phyloP scores from a whole-genome alignment of 2,329 filamentous ascomycete genomes.

The Rasamsonia emersonii region DNA sequence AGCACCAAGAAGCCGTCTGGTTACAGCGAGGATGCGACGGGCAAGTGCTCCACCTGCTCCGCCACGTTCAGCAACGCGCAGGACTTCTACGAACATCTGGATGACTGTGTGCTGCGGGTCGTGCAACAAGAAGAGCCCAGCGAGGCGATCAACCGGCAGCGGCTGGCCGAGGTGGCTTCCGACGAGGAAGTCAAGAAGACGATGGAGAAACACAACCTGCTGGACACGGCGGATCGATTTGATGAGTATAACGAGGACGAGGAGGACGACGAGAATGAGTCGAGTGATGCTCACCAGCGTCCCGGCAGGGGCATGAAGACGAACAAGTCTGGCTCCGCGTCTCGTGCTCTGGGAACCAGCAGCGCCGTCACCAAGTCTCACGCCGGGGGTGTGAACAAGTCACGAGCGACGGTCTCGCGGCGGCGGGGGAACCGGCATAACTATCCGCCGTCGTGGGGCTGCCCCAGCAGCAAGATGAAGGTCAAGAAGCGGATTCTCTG shows the following conservation, averaged over 20 bases:
- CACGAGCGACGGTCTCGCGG: conserved; percentile 52
- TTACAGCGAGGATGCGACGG: conserved; percentile 68
- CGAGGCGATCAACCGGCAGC: conserved; percentile 49
- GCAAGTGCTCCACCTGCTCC: conserved; percentile 87
- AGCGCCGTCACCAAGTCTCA: conserved; percentile 35
- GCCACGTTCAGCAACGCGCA: conserved; percentile 77
- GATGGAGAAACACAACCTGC: conserved; percentile 49
- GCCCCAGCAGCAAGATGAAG: conserved; percentile 85
- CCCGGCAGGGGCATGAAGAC: conserved; percentile 42
- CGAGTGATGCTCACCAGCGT: conserved; percentile 42
- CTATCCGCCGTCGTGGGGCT: conserved; percentile 91
- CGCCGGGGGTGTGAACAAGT: conserved; percentile 62
- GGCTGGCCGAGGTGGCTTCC: conserved; percentile 50
- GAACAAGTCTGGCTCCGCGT: conserved; percentile 46
- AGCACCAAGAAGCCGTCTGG: conserved; percentile 58
- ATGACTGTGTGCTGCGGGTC: conserved; percentile 57
- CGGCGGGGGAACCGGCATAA: conserved; percentile 87
- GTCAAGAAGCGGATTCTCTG: conserved; percentile 96
- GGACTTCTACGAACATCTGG: conserved; percentile 95
- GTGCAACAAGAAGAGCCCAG: conserved; percentile 52
- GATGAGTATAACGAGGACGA: conserved; percentile 49
- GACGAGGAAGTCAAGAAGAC: conserved; percentile 50
- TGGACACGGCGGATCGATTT: conserved; percentile 39
- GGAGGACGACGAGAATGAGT: conserved; percentile 50
- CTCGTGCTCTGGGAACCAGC: conserved; percentile 42